Evolutionary conservation across 257 asterid species (phyloP).

Genomic region (Coffea canephora): DNA sequence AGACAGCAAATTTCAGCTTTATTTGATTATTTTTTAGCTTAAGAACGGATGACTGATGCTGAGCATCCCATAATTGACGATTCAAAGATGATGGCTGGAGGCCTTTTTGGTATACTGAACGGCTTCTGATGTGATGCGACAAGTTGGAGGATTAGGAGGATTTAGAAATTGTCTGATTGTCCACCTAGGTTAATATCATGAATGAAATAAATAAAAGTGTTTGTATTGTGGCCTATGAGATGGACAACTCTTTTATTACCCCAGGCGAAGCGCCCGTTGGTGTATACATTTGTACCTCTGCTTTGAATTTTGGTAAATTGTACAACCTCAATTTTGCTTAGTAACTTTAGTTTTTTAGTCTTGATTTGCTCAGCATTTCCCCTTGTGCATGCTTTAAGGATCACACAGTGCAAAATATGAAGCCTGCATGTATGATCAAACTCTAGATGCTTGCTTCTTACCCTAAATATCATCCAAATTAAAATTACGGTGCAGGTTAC

Average conservation of each 20-base stretch:
- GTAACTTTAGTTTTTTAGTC: neutral
- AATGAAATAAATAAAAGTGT: neutral
- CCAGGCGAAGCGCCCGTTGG: neutral
- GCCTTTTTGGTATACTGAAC: neutral
- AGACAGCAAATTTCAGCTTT: neutral
- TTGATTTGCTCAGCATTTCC: neutral
- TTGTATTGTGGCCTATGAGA: neutral
- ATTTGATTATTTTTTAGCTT: neutral
- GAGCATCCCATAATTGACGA: neutral
- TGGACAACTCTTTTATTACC: neutral
- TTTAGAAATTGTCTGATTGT: neutral
- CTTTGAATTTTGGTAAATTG: neutral
- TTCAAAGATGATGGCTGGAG: neutral
- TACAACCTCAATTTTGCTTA: neutral
- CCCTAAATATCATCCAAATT: neutral
- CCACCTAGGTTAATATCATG: neutral
- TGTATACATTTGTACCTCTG: neutral
- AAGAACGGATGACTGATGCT: neutral
- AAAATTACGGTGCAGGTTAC: neutral
- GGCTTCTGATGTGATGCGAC: neutral
- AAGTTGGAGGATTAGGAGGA: constrained; percentile 1
- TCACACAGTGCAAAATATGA: neutral
- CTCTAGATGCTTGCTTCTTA: neutral
- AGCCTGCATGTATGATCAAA: neutral
- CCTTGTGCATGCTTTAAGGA: neutral